Evolutionary conservation across 176 grass and related monocot genomes (phyloP).

Genomic region (Hordeum marinum): DNA sequence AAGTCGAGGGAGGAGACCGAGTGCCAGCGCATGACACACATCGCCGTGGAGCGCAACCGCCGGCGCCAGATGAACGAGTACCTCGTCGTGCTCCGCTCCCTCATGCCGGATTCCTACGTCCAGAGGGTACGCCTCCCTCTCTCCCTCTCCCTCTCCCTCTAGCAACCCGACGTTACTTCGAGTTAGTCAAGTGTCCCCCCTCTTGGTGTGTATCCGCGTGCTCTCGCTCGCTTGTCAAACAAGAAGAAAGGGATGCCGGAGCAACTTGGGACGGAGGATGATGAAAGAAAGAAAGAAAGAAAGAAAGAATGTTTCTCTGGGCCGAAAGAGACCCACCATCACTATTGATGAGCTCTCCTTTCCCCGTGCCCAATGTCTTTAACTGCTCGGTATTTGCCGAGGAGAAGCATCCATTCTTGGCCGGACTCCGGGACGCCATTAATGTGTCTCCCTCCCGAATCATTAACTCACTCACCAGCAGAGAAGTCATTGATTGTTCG

Average conservation of each 20-base stretch:
- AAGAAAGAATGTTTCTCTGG: neutral
- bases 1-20: slow-evolving; percentile 89
- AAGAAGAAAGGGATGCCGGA: slow-evolving; percentile 32
- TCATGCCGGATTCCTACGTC: slow-evolving; percentile 81
- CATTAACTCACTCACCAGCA: neutral
- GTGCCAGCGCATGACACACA: slow-evolving; percentile 94
- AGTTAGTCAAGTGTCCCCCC: neutral
- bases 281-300: too few species aligned
- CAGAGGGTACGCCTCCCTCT: slow-evolving; percentile 56
- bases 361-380: neutral
- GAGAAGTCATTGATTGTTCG: slow-evolving; percentile 15
- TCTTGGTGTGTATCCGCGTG: neutral
- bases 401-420: slow-evolving; percentile 1
- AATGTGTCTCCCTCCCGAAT: slow-evolving; percentile 30
- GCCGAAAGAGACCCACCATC: slow-evolving; percentile 25
- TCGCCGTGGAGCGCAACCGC: slow-evolving; percentile 98
- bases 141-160: neutral
- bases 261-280: neutral
- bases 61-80: slow-evolving; percentile 97
- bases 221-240: neutral
- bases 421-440: slow-evolving; percentile 26
- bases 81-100: slow-evolving; percentile 67
- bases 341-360: neutral
- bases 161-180: slow-evolving; percentile 8
- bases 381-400: neutral